These are phyloP conservation scores for Sugiyamaella novakii DNA, from an alignment of 1,139 yeast genomes.

Conservation along the genomic window DNA sequence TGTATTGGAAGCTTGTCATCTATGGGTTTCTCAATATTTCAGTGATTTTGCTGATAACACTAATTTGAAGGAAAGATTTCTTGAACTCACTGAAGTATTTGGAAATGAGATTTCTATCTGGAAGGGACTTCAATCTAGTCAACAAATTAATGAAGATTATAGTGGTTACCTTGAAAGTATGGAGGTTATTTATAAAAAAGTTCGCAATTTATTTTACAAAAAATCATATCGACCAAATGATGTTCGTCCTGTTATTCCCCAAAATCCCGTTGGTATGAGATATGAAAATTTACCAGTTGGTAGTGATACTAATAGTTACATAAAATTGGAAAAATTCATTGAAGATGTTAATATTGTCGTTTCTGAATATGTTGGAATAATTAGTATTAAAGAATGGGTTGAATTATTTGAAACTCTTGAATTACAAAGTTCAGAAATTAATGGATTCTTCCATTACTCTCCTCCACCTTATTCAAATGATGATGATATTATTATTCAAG, in stretches of 20 bases:
- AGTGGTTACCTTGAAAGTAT: conserved; percentile 42
- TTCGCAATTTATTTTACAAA: conserved; percentile 73
- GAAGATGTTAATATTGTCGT: conserved; percentile 66
- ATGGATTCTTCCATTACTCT: conserved; percentile 62
- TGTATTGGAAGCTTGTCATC: conserved; percentile 72
- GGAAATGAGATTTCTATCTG: conserved; percentile 75
- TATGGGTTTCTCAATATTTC: conserved; percentile 73
- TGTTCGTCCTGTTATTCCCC: conserved; percentile 35
- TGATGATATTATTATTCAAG: conserved; percentile 64
- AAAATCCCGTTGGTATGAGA: conserved; percentile 31
- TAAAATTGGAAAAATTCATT: conserved; percentile 55
- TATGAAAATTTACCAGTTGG: conserved; percentile 32
- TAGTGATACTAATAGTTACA: conserved; percentile 29
- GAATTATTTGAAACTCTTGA: conserved; percentile 74
- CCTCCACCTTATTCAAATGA: conserved; percentile 50
- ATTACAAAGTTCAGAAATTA: conserved; percentile 56
- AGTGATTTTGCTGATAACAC: conserved; percentile 73
- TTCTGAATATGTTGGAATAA: conserved; percentile 59
- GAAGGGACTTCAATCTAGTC: conserved; percentile 42
- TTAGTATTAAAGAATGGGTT: conserved; percentile 78
- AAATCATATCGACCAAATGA: conserved; percentile 75
- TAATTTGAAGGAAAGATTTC: conserved; percentile 59
- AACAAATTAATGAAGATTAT: conserved; percentile 41
- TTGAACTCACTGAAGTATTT: conserved; percentile 66
- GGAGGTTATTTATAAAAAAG: conserved; percentile 62